Base-by-base conservation (phyloP, 2,329 filamentous ascomycete genomes). In the Fusarium aywerte region DNA sequence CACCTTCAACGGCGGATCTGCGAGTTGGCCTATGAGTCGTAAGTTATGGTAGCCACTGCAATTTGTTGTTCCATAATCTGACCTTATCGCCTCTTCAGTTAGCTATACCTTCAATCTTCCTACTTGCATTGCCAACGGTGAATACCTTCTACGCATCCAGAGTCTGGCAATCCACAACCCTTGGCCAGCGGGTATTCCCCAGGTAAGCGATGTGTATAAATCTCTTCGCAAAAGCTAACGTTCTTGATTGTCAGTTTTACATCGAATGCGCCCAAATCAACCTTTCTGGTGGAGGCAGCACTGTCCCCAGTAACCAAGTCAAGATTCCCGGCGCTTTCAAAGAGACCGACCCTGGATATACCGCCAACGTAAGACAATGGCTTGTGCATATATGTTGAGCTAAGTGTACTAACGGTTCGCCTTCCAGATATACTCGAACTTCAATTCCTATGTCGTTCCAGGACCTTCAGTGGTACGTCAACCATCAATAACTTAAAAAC, bases 251-350 rank as follows among this genome's bases (percentile, higher is more conserved):
- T 0, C 2, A 60, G 57, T 60, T 60, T 6, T 60, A 60, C n/a
- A 60, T 52, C 15, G 53, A 43, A 20, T 60, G 57, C 12, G 57
- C 57, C 3, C 57, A 60, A 11, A 60, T 60, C 4, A 60, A 15
- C 11, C 36, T 60, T 5, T 16, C 38, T 32, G 57, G 57, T 3
- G 57, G 57, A 23, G 57, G 57, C 0, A 60, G 43, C n/a, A 59
- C 45, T 15, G 31, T 35, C 27, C 57, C 57, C 8, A 25, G 44
- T 1, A 60, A 51, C 32, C 57, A 60, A 13, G 57, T 60, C 16
- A 60, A 60, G 12, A 60, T 60, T 5, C 57, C 57, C 2, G 57
- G 57, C 7, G 56, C 56, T 1, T 52, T 60, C 31, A 60, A 60
- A 15, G 57, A 27, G 0, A 60, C 55, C 0, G 57, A 60, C 0